phyloP scores from a whole-genome alignment of 2,329 filamentous ascomycete species.

The Pseudonectria buxi region DNA sequence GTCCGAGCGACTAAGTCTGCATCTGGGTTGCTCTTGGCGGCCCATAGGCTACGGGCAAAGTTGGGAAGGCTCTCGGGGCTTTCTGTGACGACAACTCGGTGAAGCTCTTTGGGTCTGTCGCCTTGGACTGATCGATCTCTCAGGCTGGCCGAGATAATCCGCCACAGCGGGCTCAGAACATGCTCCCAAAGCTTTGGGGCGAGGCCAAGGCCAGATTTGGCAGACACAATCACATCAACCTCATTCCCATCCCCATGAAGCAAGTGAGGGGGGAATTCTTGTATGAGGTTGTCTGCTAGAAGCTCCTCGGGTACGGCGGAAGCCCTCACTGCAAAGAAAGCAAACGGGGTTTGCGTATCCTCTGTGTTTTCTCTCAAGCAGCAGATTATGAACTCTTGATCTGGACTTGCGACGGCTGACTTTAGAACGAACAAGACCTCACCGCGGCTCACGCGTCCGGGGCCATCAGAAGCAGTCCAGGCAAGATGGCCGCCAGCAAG shows the following conservation, averaged over 20 bases:
- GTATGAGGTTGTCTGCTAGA: constrained; percentile 30
- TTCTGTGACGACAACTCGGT: constrained; percentile 51
- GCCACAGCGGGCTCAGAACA: constrained; percentile 51
- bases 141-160: constrained; percentile 9
- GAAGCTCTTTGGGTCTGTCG: constrained; percentile 1
- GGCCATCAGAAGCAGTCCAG: constrained; percentile 18
- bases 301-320: constrained; percentile 31
- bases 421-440: constrained; percentile 25
- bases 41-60: constrained; percentile 43
- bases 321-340: constrained; percentile 22
- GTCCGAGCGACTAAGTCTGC: constrained; percentile 30
- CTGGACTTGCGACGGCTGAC: neutral
- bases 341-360: constrained; percentile 19
- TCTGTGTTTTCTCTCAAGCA: constrained; percentile 31
- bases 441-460: constrained; percentile 13
- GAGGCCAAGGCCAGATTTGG: constrained; percentile 54
- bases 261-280: constrained; percentile 33
- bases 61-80: constrained; percentile 57
- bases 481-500: constrained; percentile 19
- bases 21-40: constrained; percentile 26
- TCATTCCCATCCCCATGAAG: constrained; percentile 14
- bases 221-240: constrained; percentile 63
- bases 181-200: constrained; percentile 49
- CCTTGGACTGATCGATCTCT: neutral
- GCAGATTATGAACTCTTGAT: constrained; percentile 25